Base-by-base conservation (phyloP, 1,139 yeast genomes). In the Candida mesenterica region DNA sequence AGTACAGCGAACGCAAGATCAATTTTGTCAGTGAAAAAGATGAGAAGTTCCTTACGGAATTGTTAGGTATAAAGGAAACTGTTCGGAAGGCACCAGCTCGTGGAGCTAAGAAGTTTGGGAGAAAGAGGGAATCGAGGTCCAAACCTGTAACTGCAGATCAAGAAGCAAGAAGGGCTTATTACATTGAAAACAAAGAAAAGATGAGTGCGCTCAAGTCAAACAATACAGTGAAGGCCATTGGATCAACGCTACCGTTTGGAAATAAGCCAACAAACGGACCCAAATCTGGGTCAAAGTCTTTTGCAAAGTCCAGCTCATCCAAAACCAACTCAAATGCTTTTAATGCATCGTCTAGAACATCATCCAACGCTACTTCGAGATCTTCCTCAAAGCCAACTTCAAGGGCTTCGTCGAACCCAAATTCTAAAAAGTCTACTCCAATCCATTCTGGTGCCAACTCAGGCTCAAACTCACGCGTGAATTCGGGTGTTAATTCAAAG, bases 41-140 rank as follows among this genome's bases (percentile, higher is more conserved):
- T 39, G 78, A 73, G 15, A 59, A 50, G 14, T 78, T 78, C 43
- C 53, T 78, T 20, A 68, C 62, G 32, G 70, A 63, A 24, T 57
- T 73, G 24, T 55, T 78, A 18, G 81, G 80, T 1, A 65, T 77
- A 25, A 72, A 68, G 42, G 82, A 76, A 41, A 50, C 55, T 27
- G 50, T 53, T 6, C 54, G 22, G 9, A 19, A 19, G 29, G 32
- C 9, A 49, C 46, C 42, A 16, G 28, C 46, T 3, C 22, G 22
- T 9, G 22, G 22, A 19, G 22, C 8, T 32, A 37, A 4, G 46
- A 44, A 16, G 46, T 47, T 50, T 32, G 50, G 56, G 2, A 43
- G 59, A 29, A 59, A 52, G 31, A 48, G 59, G 16, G 40, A 45
- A 41, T 40, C 34, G 41, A 38, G 44, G 48, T 47, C 34, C 24